These are phyloP conservation scores for Thielaviopsis euricoi DNA, from an alignment of 2,329 filamentous ascomycete species.

Conservation along the genomic window DNA sequence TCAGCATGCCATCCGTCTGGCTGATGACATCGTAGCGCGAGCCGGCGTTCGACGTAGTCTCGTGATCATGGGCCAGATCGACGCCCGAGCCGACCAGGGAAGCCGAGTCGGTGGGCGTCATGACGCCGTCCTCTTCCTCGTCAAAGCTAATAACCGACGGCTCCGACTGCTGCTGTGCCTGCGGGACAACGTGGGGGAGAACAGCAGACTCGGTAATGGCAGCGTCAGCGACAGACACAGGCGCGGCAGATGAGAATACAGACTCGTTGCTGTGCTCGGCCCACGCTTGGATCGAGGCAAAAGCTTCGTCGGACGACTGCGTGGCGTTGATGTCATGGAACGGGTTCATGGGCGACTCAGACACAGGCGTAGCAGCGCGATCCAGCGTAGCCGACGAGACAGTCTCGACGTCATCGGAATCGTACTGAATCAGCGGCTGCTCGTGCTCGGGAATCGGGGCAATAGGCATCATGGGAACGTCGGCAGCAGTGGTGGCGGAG, in stretches of 20 bases:
- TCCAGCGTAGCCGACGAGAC: conserved; percentile 4
- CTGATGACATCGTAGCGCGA: conserved; percentile 41
- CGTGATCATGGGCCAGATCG: conserved; percentile 20
- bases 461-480: neutral
- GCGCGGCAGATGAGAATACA: conserved; percentile 40
- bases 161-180: conserved; percentile 23
- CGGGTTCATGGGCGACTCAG: conserved; percentile 7
- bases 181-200: too few species aligned
- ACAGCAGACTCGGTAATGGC: conserved; percentile 20
- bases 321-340: conserved; percentile 5
- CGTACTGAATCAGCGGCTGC: neutral
- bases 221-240: conserved; percentile 14
- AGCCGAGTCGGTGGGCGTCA: conserved; percentile 9
- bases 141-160: conserved; percentile 35
- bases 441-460: neutral
- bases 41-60: conserved; percentile 37
- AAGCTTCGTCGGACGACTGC: conserved; percentile 25
- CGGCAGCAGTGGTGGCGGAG: conserved; percentile 27
- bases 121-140: conserved; percentile 31
- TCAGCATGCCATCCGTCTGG: conserved; percentile 41
- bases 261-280: conserved; percentile 35
- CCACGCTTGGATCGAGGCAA: conserved; percentile 49
- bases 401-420: neutral
- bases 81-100: conserved; percentile 7
- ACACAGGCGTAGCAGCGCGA: conserved; percentile 3